Evolutionary conservation across 352 stramenopile species (phyloP).

Genomic region (Pythium monospermum): DNA sequence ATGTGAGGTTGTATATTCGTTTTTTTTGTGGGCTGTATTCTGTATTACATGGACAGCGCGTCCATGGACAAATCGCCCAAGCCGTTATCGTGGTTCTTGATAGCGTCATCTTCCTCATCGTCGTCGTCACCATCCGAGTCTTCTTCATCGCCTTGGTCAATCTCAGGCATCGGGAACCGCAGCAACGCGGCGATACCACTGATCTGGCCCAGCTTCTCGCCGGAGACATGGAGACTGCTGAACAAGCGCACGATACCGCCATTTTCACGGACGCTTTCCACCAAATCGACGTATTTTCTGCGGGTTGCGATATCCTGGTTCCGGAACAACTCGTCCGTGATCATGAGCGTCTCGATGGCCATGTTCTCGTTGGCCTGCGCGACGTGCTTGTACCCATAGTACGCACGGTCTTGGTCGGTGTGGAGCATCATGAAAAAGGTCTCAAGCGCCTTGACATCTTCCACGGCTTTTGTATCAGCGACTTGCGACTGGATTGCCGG

Average conservation of each 20-base stretch:
- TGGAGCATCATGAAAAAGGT: conserved; percentile 97
- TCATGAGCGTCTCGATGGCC: conserved; percentile 94
- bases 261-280: conserved; percentile 90
- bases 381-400: conserved; percentile 96
- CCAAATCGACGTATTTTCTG: conserved; percentile 92
- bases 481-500: conserved; percentile 89
- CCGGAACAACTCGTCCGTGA: conserved; percentile 95
- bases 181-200: conserved; percentile 95
- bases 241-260: conserved; percentile 93
- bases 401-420: conserved; percentile 93
- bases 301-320: conserved; percentile 85
- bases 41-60: conserved; percentile 47
- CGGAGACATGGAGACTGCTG: conserved; percentile 93
- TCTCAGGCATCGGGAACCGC: conserved; percentile 94
- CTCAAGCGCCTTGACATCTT: conserved; percentile 89
- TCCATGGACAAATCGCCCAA: conserved; percentile 65
- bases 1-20: not conserved
- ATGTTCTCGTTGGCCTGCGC: conserved; percentile 86
- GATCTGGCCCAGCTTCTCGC: conserved; percentile 93
- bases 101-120: too few species aligned
- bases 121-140: conserved; percentile 44
- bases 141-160: conserved; percentile 88
- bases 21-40: not conserved
- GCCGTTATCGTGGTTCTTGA: conserved; percentile 40
- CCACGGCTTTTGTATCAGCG: conserved; percentile 92